Evolutionary conservation across 2,329 filamentous ascomycete species (phyloP).

Genomic region (Gyromitra esculenta): DNA sequence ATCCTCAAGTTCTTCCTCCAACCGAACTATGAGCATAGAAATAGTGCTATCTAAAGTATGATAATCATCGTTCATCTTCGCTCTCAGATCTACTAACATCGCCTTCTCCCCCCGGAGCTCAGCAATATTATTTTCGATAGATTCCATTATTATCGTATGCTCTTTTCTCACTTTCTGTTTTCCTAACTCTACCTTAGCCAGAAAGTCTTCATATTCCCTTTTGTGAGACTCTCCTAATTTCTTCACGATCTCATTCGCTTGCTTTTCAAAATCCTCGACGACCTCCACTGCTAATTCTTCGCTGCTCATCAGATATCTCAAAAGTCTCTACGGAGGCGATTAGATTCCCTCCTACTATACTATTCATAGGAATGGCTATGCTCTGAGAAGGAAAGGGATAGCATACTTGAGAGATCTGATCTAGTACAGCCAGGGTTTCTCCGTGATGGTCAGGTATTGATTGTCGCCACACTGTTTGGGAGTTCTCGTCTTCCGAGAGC

Average conservation of each 20-base stretch:
- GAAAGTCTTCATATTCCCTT: conserved; percentile 45
- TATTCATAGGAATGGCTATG: background rate
- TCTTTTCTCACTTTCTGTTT: conserved; percentile 29
- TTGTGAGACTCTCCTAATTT: conserved; percentile 36
- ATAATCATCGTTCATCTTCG: conserved; percentile 23
- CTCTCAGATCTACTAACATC: conserved; percentile 35
- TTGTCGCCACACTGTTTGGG: conserved; percentile 31
- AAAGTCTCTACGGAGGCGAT: conserved; percentile 40
- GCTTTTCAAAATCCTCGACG: conserved; percentile 50
- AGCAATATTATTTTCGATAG: conserved; percentile 59
- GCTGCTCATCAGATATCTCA: conserved; percentile 51
- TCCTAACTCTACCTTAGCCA: conserved; percentile 13
- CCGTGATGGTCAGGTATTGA: conserved; percentile 50
- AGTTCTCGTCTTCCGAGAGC: conserved; percentile 1
- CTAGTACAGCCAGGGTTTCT: conserved; percentile 46
- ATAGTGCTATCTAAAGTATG: conserved; percentile 21
- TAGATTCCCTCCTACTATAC: background rate
- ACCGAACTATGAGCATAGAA: conserved; percentile 1
- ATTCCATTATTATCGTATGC: conserved; percentile 30
- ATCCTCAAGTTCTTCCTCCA: conserved; percentile 24
- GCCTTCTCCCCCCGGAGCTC: conserved; percentile 45
- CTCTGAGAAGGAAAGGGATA: background rate
- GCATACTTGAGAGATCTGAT: conserved; percentile 50
- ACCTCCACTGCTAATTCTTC: conserved; percentile 48
- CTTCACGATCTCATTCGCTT: conserved; percentile 37